Conservation (phyloP, 805 yeast genomes). For the Candida morakotiae region DNA sequence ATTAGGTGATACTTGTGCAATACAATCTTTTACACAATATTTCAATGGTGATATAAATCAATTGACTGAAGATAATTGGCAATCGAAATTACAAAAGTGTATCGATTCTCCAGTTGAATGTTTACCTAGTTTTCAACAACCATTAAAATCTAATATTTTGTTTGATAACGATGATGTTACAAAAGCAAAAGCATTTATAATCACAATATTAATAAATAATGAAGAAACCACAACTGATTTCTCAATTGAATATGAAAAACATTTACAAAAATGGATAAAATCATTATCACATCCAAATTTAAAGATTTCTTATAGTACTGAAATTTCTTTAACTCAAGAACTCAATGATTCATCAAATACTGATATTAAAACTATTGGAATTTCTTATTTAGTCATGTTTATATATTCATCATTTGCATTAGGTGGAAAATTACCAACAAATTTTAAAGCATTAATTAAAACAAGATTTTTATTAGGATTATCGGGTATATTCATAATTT, state of each 20-base stretch:
- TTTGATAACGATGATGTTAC: conserved; percentile 53
- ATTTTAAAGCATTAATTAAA: conserved; percentile 28
- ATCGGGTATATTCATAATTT: conserved; percentile 78
- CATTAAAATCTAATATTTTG: conserved; percentile 65
- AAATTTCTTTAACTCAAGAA: conserved; percentile 79
- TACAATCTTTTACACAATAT: conserved; percentile 87
- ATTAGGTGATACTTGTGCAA: conserved; percentile 68
- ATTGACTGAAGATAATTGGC: conserved; percentile 56
- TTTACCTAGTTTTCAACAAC: conserved; percentile 87
- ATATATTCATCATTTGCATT: conserved; percentile 80
- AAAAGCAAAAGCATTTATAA: conserved; percentile 66
- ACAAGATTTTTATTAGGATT: conserved; percentile 77
- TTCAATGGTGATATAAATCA: conserved; percentile 59
- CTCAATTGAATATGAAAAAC: conserved; percentile 68
- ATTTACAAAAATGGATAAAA: conserved; percentile 53
- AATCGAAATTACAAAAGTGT: conserved; percentile 50
- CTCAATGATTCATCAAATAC: conserved; percentile 77
- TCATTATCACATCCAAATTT: conserved; percentile 40
- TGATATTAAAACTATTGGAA: conserved; percentile 62
- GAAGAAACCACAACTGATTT: conserved; percentile 35
- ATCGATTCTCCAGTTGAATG: conserved; percentile 83
- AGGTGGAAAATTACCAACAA: conserved; percentile 52
- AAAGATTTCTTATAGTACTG: conserved; percentile 72
- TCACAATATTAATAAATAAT: conserved; percentile 68
- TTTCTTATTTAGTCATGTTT: conserved; percentile 85